Evolutionary conservation across 2,329 filamentous ascomycete species (phyloP).

Genomic region (Epichloe typhina): DNA sequence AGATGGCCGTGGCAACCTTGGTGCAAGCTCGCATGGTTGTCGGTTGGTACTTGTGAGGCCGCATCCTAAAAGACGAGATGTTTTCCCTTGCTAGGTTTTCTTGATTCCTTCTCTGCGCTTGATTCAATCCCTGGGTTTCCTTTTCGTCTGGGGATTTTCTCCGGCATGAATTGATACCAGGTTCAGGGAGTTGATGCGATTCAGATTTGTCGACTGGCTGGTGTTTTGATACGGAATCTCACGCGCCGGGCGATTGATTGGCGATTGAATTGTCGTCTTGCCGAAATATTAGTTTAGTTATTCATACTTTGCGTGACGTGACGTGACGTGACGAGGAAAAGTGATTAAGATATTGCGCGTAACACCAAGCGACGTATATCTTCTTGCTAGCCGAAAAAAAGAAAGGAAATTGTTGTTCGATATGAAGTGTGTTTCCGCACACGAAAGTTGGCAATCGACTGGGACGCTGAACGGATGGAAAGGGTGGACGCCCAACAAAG

Average conservation of each 20-base stretch:
- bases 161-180: background rate
- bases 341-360: no score
- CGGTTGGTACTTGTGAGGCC: background rate
- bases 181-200: background rate
- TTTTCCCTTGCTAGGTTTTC: background rate
- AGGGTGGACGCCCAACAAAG: no score
- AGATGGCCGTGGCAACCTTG: background rate
- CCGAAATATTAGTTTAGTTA: background rate
- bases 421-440: no score
- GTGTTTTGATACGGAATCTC: background rate
- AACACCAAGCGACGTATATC: no score
- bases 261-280: background rate
- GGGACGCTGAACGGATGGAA: no score
- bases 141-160: background rate
- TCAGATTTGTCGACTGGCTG: background rate
- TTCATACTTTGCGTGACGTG: no score
- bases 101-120: background rate
- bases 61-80: background rate
- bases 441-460: no score
- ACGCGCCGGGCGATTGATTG: background rate
- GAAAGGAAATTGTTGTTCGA: no score
- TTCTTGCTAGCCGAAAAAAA: no score
- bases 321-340: no score
- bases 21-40: slow-evolving; percentile 1
- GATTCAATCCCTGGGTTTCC: background rate